phyloP scores from a whole-genome alignment of 306 rosid species.

The Vigna angularis region DNA sequence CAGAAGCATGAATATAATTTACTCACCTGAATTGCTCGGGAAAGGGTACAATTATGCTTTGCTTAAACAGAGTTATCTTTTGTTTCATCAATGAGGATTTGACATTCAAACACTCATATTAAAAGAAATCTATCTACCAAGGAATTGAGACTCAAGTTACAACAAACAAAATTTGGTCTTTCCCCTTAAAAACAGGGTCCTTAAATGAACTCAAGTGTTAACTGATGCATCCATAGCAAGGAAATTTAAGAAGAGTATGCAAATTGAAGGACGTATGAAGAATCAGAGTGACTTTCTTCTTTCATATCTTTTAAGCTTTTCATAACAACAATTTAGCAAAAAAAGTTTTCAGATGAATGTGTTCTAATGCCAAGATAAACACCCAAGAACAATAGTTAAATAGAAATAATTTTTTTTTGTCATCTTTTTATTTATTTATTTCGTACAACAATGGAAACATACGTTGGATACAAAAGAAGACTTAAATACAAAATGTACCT shows the following conservation, averaged over 20 bases:
- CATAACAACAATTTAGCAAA: neutral
- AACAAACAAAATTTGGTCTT: neutral
- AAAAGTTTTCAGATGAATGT: neutral
- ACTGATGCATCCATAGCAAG: neutral
- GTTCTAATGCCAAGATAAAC: slow-evolving; percentile 3
- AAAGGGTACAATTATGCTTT: too few species aligned
- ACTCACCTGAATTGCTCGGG: too few species aligned
- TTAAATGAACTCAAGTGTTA: neutral
- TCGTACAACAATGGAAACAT: neutral
- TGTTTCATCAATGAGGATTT: too few species aligned
- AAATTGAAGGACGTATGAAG: neutral
- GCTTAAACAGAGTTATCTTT: too few species aligned
- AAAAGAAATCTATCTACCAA: too few species aligned
- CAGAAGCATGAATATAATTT: too few species aligned
- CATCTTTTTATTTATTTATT: neutral
- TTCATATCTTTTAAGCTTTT: slow-evolving; percentile 12
- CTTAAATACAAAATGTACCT: slow-evolving; percentile 15
- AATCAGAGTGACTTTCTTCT: neutral
- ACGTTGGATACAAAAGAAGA: neutral
- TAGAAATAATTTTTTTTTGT: neutral
- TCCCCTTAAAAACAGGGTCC: neutral
- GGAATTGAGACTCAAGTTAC: neutral
- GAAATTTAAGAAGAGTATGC: neutral
- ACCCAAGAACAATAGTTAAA: neutral
- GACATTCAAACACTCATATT: too few species aligned